Evolutionary conservation across 257 asterid species (phyloP).

Genomic region (Ilex asprella): DNA sequence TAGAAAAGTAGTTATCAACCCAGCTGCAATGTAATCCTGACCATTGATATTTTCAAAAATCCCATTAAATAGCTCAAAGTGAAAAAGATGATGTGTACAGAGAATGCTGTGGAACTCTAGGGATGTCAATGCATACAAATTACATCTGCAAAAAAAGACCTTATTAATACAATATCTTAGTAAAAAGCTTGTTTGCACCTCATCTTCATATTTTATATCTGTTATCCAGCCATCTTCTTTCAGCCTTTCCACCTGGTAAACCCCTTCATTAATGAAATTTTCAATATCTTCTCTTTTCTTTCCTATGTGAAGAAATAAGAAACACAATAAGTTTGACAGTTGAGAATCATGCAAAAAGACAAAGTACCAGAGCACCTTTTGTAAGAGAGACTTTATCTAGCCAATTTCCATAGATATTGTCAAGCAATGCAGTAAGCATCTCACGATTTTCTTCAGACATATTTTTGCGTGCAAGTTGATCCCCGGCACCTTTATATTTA

Average conservation of each 20-base stretch:
- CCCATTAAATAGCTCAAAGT: not conserved
- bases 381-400: slow-evolving; percentile 58
- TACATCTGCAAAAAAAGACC: not conserved
- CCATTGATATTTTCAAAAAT: not conserved
- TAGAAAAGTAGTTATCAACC: no score
- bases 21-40: no score
- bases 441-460: slow-evolving; percentile 86
- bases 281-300: slow-evolving; percentile 75
- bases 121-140: no score
- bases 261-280: slow-evolving; percentile 86
- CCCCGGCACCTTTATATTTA: slow-evolving; percentile 96
- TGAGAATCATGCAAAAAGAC: slow-evolving; percentile 7
- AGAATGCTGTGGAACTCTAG: no score
- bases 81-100: no score
- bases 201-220: slow-evolving; percentile 88
- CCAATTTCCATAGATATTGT: slow-evolving; percentile 76
- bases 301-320: slow-evolving; percentile 41
- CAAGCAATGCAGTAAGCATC: slow-evolving; percentile 80
- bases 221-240: slow-evolving; percentile 97
- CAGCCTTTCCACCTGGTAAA: slow-evolving; percentile 67
- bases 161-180: not conserved
- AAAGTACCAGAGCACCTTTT: slow-evolving; percentile 47
- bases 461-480: slow-evolving; percentile 68
- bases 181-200: slow-evolving; percentile 44
- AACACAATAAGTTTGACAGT: slow-evolving; percentile 6